A percentile compares a stretch with the other conserved stretches of the same genome.
Evolutionary conservation across 805 yeast species (phyloP).

Genomic region (Candida nanaspora): DNA sequence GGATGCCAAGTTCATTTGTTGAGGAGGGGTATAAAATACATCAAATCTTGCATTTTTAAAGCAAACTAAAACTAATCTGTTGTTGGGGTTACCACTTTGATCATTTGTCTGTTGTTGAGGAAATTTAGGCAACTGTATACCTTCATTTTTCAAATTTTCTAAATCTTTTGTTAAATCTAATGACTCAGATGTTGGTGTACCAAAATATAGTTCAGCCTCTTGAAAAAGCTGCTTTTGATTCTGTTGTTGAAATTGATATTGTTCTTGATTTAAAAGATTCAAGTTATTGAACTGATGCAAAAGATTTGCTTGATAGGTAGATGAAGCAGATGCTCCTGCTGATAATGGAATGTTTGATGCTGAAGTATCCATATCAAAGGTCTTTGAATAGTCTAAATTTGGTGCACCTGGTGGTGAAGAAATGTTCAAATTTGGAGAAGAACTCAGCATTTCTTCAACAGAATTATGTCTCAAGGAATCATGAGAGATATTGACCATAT

Average conservation of each 20-base stretch:
- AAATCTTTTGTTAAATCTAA: constrained; percentile 18
- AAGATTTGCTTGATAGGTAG: too few relatives aligned
- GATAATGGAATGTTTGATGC: too few relatives aligned
- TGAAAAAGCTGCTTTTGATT: constrained; percentile 11
- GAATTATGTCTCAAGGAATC: background rate
- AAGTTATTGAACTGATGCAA: constrained; percentile 10
- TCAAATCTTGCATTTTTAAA: constrained; percentile 79
- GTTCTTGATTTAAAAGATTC: constrained; percentile 2
- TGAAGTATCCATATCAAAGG: constrained; percentile 16
- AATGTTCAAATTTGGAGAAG: constrained; percentile 2
- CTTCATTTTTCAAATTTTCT: constrained; percentile 9
- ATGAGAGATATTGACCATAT: background rate
- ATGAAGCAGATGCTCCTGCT: too few relatives aligned
- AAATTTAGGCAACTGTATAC: constrained; percentile 23
- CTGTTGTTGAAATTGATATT: background rate
- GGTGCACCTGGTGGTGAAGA: constrained; percentile 12
- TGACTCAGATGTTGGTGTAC: constrained; percentile 17
- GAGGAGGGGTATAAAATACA: constrained; percentile 56
- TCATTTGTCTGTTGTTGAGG: constrained; percentile 10
- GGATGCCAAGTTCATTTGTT: constrained; percentile 10
- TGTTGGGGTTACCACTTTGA: constrained; percentile 19
- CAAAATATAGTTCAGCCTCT: constrained; percentile 22
- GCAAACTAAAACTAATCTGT: constrained; percentile 51
- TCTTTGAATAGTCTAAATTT: constrained; percentile 14
- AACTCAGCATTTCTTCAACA: background rate